These are phyloP conservation scores for Pulveroboletus ravenelii DNA, from an alignment of 768 basidiomycete genomes.

Conservation along the genomic window DNA sequence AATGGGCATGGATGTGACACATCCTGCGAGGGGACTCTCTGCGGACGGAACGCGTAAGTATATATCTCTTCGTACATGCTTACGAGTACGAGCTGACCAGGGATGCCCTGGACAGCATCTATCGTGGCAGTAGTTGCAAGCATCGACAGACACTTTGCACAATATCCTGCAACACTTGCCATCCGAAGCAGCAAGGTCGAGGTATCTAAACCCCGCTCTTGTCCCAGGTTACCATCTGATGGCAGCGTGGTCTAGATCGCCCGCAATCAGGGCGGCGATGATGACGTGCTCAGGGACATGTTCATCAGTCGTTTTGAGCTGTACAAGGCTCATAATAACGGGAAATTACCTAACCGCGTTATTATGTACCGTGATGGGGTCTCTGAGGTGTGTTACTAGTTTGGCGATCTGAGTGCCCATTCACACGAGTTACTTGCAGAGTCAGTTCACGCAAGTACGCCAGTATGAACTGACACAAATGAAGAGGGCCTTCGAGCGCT, in stretches of 20 bases:
- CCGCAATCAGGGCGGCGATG: constrained; percentile 29
- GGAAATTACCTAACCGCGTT: constrained; percentile 39
- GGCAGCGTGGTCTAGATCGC: not conserved
- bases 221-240: not conserved
- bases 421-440: constrained; percentile 22
- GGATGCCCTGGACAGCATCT: constrained; percentile 30
- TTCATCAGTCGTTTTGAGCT: constrained; percentile 42
- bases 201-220: constrained; percentile 30
- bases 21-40: constrained; percentile 60
- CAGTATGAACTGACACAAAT: constrained; percentile 40
- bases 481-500: constrained; percentile 36
- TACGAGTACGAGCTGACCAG: not conserved
- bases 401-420: not conserved
- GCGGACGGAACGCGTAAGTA: constrained; percentile 40
- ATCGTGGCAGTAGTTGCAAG: constrained; percentile 53
- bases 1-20: constrained; percentile 65
- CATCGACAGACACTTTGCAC: constrained; percentile 41
- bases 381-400: constrained; percentile 53
- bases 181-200: constrained; percentile 62
- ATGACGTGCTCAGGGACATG: constrained; percentile 40
- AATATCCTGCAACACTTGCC: constrained; percentile 45
- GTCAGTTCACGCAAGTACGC: constrained; percentile 45
- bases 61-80: not conserved
- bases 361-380: constrained; percentile 67
- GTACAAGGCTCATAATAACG: constrained; percentile 33